Evolutionary conservation across 202 grass and related monocot genomes (phyloP), one percentile per base, ranked within the genome.

Genomic region (Saccharum hybrid): DNA sequence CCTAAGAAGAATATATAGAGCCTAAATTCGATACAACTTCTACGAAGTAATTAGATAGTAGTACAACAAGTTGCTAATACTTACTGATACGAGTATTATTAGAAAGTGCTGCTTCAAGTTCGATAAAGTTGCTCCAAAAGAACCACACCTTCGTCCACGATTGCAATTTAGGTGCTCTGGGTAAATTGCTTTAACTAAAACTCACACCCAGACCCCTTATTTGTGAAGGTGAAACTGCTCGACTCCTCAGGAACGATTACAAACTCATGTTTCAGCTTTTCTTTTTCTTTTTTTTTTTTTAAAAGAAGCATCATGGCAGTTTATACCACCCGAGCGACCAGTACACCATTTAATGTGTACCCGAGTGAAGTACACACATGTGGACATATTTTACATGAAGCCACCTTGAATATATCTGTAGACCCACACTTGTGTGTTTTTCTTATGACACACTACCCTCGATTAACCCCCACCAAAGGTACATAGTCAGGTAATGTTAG

Each of bases 31-130:
- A 76, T 66, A 41, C 26, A 63, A 74, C 74, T 72, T 48, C 81
- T 77, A 49, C 28, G 70, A 72, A 75, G 36, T 60, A 67, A 79
- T 68, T 16, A 81, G 16, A 88, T 66, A 48, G 64, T n/a, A 37
- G 39, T 14, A 1, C 19, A 66, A 65, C 19, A 23, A 60, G 21
- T 80, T 42, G 70, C 40, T 72, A 86, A 60, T 86, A 89, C 87
- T 89, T 89, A 86, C 87, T 85, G 78, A 48, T 63, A 72, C 28
- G 7, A 60, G 78, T 73, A 73, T 78, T 82, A 82, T 82, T 82
- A 89, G 66, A 72, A 78, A 72, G 40, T 72, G 78, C 65, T 57
- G 78, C 87, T 86, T 86, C 87, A 37, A 78, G 59, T 82, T 86
- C 0, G 45, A 81, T 82, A 86, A 77, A 81, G 57, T 78, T 77